Evolutionary conservation across 2,329 filamentous ascomycete genomes (phyloP).

Genomic region (Calonectria ilicicola): DNA sequence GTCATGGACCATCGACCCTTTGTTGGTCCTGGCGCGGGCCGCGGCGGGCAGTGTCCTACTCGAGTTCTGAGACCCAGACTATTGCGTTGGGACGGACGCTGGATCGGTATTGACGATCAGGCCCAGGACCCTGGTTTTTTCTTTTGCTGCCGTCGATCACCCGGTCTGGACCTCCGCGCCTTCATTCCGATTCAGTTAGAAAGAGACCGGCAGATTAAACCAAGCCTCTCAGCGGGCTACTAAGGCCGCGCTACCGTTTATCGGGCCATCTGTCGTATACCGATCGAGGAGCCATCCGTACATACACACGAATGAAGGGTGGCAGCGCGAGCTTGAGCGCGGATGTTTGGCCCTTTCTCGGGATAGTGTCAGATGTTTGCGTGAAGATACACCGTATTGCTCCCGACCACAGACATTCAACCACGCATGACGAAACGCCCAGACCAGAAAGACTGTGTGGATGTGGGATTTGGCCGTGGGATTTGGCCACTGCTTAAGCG

Average conservation of each 20-base stretch:
- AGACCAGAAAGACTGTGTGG: not conserved
- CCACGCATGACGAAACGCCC: not conserved
- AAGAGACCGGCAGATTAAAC: slow-evolving; percentile 14
- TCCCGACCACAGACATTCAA: not conserved
- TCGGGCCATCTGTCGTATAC: slow-evolving; percentile 1
- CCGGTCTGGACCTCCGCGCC: slow-evolving; percentile 21
- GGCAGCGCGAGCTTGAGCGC: slow-evolving; percentile 2
- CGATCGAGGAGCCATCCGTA: not conserved
- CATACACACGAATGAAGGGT: not conserved
- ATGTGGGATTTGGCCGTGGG: not conserved
- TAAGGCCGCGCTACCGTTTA: slow-evolving; percentile 11
- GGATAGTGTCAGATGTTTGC: not conserved
- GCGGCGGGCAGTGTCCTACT: slow-evolving; percentile 9
- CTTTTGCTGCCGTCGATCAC: slow-evolving; percentile 34
- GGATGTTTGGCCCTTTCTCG: not conserved
- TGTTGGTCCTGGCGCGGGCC: slow-evolving; percentile 14
- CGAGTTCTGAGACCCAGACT: not conserved
- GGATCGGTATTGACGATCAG: slow-evolving; percentile 28
- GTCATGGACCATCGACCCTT: slow-evolving; percentile 1
- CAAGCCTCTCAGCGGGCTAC: slow-evolving; percentile 22
- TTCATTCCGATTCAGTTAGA: slow-evolving; percentile 27
- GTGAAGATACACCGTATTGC: not conserved
- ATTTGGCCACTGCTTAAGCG: slow-evolving; percentile 21
- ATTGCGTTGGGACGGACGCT: slow-evolving; percentile 1
- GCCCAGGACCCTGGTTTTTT: slow-evolving; percentile 34